These are phyloP conservation scores for Tolypocladium ovalisporum DNA, from an alignment of 2,329 filamentous ascomycete species.

Conservation along the genomic window DNA sequence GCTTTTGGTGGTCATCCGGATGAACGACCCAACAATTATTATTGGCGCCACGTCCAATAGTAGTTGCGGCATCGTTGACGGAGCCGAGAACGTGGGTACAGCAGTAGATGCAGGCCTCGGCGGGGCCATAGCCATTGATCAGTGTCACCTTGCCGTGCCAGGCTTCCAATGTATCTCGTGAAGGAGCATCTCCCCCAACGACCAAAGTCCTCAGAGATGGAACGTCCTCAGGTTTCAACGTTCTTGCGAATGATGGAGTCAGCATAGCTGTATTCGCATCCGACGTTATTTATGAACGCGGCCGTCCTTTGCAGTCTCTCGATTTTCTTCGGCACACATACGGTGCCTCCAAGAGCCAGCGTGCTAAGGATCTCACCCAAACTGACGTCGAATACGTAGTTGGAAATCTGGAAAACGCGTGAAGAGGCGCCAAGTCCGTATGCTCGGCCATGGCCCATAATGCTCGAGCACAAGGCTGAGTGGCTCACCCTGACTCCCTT, in stretches of 20 bases:
- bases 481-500: conserved; percentile 28
- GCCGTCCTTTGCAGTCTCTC: conserved; percentile 4
- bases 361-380: conserved; percentile 17
- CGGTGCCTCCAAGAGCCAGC: conserved; percentile 8
- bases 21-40: conserved; percentile 11
- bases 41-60: conserved; percentile 4
- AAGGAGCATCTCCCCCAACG: conserved; percentile 6
- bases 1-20: conserved; percentile 4
- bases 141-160: conserved; percentile 8
- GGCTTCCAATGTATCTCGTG: background rate
- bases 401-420: conserved; percentile 40
- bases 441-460: conserved; percentile 33
- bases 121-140: conserved; percentile 9
- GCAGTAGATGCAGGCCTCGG: conserved; percentile 7
- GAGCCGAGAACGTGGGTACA: background rate
- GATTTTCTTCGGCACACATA: conserved; percentile 10
- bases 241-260: conserved; percentile 5
- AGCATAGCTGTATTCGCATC: background rate
- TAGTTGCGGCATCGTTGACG: background rate
- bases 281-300: background rate
- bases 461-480: conserved; percentile 38
- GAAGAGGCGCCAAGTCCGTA: conserved; percentile 34
- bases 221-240: conserved; percentile 5
- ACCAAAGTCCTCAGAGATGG: conserved; percentile 4
- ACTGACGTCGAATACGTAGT: conserved; percentile 38